A percentile compares a stretch with the other conserved stretches of the same genome.
These are phyloP conservation scores for Candida silvatica DNA, from an alignment of 805 yeast genomes.

Conservation along the genomic window DNA sequence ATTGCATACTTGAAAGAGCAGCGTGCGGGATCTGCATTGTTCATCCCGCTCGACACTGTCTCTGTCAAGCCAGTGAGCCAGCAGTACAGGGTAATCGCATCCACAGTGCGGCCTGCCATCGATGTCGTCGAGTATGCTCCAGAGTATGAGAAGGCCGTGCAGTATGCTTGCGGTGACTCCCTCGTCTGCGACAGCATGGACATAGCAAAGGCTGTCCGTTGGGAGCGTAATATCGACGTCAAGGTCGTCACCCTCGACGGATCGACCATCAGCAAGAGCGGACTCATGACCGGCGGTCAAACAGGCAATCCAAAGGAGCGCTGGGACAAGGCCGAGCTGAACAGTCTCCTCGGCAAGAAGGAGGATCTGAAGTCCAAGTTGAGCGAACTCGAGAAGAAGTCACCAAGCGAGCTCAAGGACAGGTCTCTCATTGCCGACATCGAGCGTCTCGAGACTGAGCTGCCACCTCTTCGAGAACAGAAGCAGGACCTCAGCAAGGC, in stretches of 20 bases:
- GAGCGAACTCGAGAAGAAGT: slow-evolving; percentile 32
- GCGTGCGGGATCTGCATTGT: slow-evolving; percentile 76
- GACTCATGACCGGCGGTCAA: slow-evolving; percentile 89
- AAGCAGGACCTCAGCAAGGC: slow-evolving; percentile 18
- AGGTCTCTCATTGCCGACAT: slow-evolving; percentile 51
- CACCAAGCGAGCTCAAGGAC: slow-evolving; percentile 48
- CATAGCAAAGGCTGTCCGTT: slow-evolving; percentile 63
- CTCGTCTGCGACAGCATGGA: slow-evolving; percentile 66
- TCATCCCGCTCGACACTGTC: slow-evolving; percentile 81
- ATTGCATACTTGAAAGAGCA: slow-evolving; percentile 77
- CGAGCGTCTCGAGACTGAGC: slow-evolving; percentile 30
- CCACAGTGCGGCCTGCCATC: slow-evolving; percentile 53
- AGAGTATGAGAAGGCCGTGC: slow-evolving; percentile 65
- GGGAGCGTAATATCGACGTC: slow-evolving; percentile 49
- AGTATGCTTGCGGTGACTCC: slow-evolving; percentile 72
- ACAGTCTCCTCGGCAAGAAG: slow-evolving; percentile 40
- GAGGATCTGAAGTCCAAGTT: slow-evolving; percentile 39
- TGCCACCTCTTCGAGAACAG: slow-evolving; percentile 22
- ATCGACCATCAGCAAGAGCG: slow-evolving; percentile 73
- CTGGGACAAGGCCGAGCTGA: slow-evolving; percentile 71
- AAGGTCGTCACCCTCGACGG: slow-evolving; percentile 82
- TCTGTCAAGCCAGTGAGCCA: slow-evolving; percentile 45
- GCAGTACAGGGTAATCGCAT: slow-evolving; percentile 43
- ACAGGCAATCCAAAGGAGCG: slow-evolving; percentile 39
- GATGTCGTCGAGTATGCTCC: slow-evolving; percentile 71